A percentile compares a stretch with the other conserved stretches of the same genome.
phyloP scores from a whole-genome alignment of 805 yeast species.

The Torulaspora delbrueckii region DNA sequence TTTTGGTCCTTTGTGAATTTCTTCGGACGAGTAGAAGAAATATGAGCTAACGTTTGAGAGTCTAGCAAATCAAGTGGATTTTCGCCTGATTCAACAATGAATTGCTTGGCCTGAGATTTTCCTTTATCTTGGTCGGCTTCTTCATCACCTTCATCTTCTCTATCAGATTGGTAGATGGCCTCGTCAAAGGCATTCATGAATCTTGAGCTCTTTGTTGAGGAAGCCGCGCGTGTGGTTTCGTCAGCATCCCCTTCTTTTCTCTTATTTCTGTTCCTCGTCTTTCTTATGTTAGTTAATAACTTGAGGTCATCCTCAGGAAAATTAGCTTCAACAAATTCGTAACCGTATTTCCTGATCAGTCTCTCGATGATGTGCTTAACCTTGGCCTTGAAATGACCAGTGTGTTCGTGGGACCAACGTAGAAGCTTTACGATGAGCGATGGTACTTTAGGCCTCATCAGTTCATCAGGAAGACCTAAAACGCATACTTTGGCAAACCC shows the following conservation, averaged over 20 bases:
- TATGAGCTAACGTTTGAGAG: conserved; percentile 75
- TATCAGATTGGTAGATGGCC: conserved; percentile 76
- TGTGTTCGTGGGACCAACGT: conserved; percentile 94
- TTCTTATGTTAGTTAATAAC: conserved; percentile 77
- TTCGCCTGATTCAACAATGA: conserved; percentile 64
- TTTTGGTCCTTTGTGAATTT: conserved; percentile 42
- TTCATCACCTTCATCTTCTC: conserved; percentile 50
- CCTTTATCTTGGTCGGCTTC: conserved; percentile 29
- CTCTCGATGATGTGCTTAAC: conserved; percentile 92
- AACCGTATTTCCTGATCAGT: conserved; percentile 84
- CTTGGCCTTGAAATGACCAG: conserved; percentile 88
- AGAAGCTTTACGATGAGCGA: conserved; percentile 67
- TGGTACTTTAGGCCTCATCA: conserved; percentile 60
- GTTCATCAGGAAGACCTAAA: conserved; percentile 72
- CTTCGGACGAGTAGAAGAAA: conserved; percentile 82
- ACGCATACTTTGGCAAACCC: conserved; percentile 92
- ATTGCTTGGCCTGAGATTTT: conserved; percentile 44
- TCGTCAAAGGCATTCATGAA: conserved; percentile 88
- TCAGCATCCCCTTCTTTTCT: conserved; percentile 49
- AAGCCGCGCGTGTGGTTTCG: conserved; percentile 17
- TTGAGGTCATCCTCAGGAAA: conserved; percentile 91
- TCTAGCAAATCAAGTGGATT: conserved; percentile 90
- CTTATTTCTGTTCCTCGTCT: conserved; percentile 78
- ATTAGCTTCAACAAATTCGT: conserved; percentile 68
- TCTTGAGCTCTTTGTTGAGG: conserved; percentile 40